A percentile compares a stretch with the other conserved stretches of the same genome.
These are phyloP conservation scores for Paramecium octaurelia DNA, from an alignment of 73 alveolate genomes.

Conservation along the genomic window DNA sequence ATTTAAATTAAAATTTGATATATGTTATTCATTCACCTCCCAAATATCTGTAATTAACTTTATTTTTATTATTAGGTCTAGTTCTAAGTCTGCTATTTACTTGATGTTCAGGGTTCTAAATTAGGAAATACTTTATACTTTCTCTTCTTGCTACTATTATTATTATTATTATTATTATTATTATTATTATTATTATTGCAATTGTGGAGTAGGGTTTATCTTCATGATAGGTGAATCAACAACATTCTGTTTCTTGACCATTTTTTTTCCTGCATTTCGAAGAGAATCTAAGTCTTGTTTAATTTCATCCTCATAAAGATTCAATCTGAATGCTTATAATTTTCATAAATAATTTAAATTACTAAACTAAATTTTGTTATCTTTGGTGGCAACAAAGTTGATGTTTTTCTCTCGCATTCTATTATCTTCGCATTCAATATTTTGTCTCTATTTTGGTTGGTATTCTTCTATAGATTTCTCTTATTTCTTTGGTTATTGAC, in stretches of 20 bases:
- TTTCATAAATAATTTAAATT: background rate
- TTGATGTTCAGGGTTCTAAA: constrained; percentile 15
- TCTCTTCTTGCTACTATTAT: background rate
- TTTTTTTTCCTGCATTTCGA: background rate
- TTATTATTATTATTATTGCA: background rate
- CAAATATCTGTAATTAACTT: constrained; percentile 14
- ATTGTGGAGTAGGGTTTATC: background rate
- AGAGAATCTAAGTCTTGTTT: background rate
- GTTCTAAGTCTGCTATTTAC: background rate
- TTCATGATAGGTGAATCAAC: background rate
- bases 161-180: background rate
- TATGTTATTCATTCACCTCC: constrained; percentile 16
- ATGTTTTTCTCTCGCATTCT: constrained; percentile 31
- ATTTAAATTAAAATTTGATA: background rate
- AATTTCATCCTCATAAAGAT: constrained; percentile 41
- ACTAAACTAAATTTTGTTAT: constrained; percentile 27
- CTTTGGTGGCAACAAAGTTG: constrained; percentile 31
- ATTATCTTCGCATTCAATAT: background rate
- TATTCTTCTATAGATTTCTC: background rate
- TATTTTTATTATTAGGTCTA: background rate
- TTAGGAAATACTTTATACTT: background rate
- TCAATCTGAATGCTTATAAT: constrained; percentile 12
- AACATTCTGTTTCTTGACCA: background rate
- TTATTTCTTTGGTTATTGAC: background rate
- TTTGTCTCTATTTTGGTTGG: background rate